Evolutionary conservation across 805 yeast species (phyloP).

Genomic region (Zygotorulaspora sp.): DNA sequence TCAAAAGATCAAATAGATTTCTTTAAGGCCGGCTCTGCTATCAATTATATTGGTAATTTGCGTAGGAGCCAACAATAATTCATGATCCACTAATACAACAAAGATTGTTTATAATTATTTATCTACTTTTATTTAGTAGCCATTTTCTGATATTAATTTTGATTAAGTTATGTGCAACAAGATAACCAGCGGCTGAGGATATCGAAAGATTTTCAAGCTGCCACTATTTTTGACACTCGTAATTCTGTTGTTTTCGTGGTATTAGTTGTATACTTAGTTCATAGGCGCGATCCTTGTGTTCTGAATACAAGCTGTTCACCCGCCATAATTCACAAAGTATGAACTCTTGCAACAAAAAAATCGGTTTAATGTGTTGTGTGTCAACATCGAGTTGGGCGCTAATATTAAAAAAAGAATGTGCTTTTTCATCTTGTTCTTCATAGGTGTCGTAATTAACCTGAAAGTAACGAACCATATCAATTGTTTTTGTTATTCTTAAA

Average conservation of each 20-base stretch:
- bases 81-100: too few relatives aligned
- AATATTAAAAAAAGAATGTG: constrained; percentile 28
- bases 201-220: too few relatives aligned
- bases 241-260: constrained; percentile 20
- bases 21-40: constrained; percentile 96
- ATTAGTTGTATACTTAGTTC: constrained; percentile 55
- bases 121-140: too few relatives aligned
- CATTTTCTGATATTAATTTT: too few relatives aligned
- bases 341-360: constrained; percentile 43
- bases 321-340: constrained; percentile 67
- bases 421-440: constrained; percentile 18
- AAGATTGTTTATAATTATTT: too few relatives aligned
- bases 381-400: constrained; percentile 27
- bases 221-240: too few relatives aligned
- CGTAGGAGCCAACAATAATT: constrained; percentile 32
- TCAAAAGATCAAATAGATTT: constrained; percentile 92
- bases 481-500: constrained; percentile 57
- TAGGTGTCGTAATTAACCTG: constrained; percentile 52
- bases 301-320: constrained; percentile 53
- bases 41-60: constrained; percentile 77
- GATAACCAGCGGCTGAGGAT: too few relatives aligned
- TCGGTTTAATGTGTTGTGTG: constrained; percentile 32
- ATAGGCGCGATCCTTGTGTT: constrained; percentile 69
- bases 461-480: constrained; percentile 61
- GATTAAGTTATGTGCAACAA: too few relatives aligned